Evolutionary conservation across 2,329 filamentous ascomycete genomes (phyloP), one percentile per base, ranked within the genome.

Genomic region (Calonectria hongkongensis): DNA sequence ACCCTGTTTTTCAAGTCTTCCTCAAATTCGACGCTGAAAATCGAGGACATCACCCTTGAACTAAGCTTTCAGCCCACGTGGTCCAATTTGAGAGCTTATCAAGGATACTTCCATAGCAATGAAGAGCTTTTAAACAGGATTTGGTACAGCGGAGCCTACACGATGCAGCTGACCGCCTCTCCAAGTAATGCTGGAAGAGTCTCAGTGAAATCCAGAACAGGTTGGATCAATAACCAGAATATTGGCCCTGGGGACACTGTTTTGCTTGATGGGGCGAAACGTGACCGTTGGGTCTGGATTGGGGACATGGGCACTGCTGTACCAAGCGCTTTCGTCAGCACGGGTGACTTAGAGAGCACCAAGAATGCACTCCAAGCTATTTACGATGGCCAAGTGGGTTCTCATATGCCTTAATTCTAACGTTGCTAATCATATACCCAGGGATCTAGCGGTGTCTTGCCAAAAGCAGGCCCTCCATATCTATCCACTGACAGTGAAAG

Each of bases 241-340:
- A 54, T 64, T 51, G 58, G 67, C 9, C 47, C 58, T 10, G 67
- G 58, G 2, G 48, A 65, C 7, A 77, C 81, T n/a, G 81, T 82
- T n/a, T 79, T 81, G 0, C 78, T 81, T 1, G 90, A 92, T 78
- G 90, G 90, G 16, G 88, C 89, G 1, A 92, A 92, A 78, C 85
- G 90, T 39, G 90, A 92, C 76, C 85, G 89, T 10, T 83, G 90
- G 21, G 88, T 92, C 2, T 92, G 90, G 90, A 87, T 90, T 13
- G 91, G 91, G 1, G 91, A 93, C 77, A 89, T 92, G 84, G 86
- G 86, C 5, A 89, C 91, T 72, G 88, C 89, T 5, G 84, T 90
- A 0, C 89, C 90, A 3, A 86, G 84, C 39, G 86, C 90, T 15
- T 86, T 89, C 12, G 87, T 91, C 2, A 89, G 88, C 9, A 91